These are phyloP conservation scores for Vaccinium myrtillus DNA, from an alignment of 148 eudicot genomes.

Conservation along the genomic window DNA sequence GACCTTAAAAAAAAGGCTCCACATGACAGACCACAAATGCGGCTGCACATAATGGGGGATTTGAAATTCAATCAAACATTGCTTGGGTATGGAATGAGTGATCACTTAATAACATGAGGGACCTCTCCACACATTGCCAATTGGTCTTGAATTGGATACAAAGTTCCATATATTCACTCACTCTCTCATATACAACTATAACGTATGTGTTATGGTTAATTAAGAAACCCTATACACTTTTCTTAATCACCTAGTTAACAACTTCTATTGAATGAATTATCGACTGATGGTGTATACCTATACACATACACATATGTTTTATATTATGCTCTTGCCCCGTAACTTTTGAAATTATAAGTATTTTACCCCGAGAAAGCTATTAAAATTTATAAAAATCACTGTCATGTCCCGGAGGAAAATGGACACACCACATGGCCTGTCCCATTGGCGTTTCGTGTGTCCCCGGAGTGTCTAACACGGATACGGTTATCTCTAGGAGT, in stretches of 20 bases:
- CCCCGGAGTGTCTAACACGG: not conserved
- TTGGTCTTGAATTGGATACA: too few relatives aligned
- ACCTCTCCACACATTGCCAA: too few relatives aligned
- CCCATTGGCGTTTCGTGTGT: too few relatives aligned
- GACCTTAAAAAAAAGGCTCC: too few relatives aligned
- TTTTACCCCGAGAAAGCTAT: not conserved
- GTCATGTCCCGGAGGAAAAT: too few relatives aligned
- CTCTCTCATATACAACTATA: not conserved
- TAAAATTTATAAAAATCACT: not conserved
- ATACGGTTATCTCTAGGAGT: not conserved
- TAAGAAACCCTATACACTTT: not conserved
- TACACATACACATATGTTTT: not conserved
- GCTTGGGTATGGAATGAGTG: too few relatives aligned
- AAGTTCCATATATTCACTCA: not conserved
- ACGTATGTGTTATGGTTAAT: not conserved
- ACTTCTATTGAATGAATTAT: not conserved
- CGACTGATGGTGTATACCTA: not conserved
- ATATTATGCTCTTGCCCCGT: not conserved
- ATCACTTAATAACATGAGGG: too few relatives aligned
- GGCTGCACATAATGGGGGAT: too few relatives aligned
- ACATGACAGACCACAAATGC: too few relatives aligned
- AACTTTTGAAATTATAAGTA: not conserved
- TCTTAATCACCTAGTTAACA: not conserved
- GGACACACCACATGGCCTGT: too few relatives aligned
- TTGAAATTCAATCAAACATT: too few relatives aligned